Evolutionary conservation across 495 filamentous ascomycete species (phyloP).

Genomic region (Mytilinidion resinicola): DNA sequence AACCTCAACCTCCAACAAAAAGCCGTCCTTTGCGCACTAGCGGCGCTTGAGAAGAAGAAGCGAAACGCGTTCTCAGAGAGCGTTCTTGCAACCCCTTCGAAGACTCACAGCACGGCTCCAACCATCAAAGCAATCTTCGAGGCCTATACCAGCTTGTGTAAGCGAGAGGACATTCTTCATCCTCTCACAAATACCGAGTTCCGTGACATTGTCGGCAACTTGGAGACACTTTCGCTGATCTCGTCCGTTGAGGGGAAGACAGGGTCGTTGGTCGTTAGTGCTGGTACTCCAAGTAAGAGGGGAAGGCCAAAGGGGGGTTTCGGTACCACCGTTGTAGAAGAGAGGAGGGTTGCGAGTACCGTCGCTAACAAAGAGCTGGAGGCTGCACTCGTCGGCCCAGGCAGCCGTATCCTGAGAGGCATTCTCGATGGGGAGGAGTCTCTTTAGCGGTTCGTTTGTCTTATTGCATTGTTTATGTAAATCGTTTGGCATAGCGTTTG

Average conservation of each 20-base stretch:
- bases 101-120: slow-evolving; percentile 47
- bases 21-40: slow-evolving; percentile 80
- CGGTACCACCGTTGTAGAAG: slow-evolving; percentile 29
- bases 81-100: slow-evolving; percentile 52
- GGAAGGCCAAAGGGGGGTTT: slow-evolving; percentile 31
- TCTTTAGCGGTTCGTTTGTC: not conserved
- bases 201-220: slow-evolving; percentile 79
- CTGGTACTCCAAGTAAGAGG: slow-evolving; percentile 33
- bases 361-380: slow-evolving; percentile 32
- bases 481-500: too few relatives aligned
- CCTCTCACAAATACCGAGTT: slow-evolving; percentile 86
- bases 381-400: slow-evolving; percentile 29
- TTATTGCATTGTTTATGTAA: not conserved
- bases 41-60: slow-evolving; percentile 68
- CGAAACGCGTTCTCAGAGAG: slow-evolving; percentile 15
- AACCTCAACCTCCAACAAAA: slow-evolving; percentile 93
- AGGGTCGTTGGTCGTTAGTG: slow-evolving; percentile 28
- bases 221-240: slow-evolving; percentile 78
- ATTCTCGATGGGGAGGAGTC: slow-evolving; percentile 33
- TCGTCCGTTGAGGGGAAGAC: slow-evolving; percentile 59
- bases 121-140: slow-evolving; percentile 74
- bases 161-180: slow-evolving; percentile 73
- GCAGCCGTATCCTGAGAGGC: slow-evolving; percentile 32
- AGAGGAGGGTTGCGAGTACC: slow-evolving; percentile 32
- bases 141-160: slow-evolving; percentile 73